Evolutionary conservation across 2,329 filamentous ascomycete species (phyloP).

Genomic region (Beauveria medogensis): DNA sequence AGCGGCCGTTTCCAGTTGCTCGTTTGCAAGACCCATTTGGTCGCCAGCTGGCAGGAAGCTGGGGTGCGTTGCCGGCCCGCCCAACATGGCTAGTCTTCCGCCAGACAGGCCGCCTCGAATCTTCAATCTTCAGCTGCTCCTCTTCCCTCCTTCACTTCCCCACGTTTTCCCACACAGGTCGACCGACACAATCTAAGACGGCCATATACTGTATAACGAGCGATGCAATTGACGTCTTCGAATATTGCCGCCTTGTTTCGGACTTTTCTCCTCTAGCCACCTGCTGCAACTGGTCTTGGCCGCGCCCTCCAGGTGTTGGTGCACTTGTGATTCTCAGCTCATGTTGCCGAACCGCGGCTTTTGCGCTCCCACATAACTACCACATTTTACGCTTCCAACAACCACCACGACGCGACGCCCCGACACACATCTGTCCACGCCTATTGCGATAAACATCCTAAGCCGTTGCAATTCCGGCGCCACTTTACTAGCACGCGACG

Average conservation of each 20-base stretch:
- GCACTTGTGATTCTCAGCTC: not conserved
- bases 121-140: constrained; percentile 7
- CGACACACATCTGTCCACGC: not conserved
- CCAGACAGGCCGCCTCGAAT: not conserved
- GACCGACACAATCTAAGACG: constrained; percentile 2
- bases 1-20: not conserved
- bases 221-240: not conserved
- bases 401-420: not conserved
- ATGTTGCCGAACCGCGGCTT: constrained; percentile 3
- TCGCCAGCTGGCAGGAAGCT: not conserved
- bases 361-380: not conserved
- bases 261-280: not conserved
- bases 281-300: not conserved
- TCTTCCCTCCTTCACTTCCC: constrained; percentile 5
- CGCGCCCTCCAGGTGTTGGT: not conserved
- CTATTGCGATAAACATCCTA: not conserved
- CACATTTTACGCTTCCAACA: not conserved
- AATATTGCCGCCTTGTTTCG: not conserved
- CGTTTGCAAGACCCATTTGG: not conserved
- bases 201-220: not conserved
- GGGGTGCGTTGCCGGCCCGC: not conserved
- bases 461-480: not conserved
- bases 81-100: not conserved
- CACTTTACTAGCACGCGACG: not conserved
- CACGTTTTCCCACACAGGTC: constrained; percentile 4